A percentile compares a stretch with the other conserved stretches of the same genome.
These are phyloP conservation scores for Aspergillus persii DNA, from an alignment of 2,329 filamentous ascomycete genomes.

Conservation along the genomic window DNA sequence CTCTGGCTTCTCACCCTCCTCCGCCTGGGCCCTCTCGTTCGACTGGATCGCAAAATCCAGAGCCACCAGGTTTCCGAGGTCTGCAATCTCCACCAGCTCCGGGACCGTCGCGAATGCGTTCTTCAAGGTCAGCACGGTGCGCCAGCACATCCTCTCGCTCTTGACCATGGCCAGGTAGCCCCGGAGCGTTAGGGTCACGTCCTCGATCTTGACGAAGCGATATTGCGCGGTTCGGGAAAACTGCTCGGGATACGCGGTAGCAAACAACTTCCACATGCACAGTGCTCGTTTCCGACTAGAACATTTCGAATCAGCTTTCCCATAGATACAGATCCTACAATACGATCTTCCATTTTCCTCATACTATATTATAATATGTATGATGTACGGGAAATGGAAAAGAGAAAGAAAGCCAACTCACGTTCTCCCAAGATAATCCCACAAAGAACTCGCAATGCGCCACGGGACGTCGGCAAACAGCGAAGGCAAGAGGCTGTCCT, in stretches of 20 bases:
- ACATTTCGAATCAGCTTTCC: neutral
- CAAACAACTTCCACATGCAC: constrained; percentile 46
- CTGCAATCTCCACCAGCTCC: constrained; percentile 39
- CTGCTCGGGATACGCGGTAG: constrained; percentile 35
- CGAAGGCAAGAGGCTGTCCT: constrained; percentile 33
- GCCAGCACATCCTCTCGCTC: constrained; percentile 33
- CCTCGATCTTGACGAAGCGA: constrained; percentile 31
- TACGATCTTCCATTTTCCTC: too few species aligned
- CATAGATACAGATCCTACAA: neutral
- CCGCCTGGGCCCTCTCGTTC: constrained; percentile 9
- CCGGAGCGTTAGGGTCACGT: constrained; percentile 28
- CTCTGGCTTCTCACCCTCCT: constrained; percentile 9
- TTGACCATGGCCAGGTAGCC: constrained; percentile 38
- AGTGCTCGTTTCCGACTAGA: constrained; percentile 29
- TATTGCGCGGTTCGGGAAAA: constrained; percentile 29
- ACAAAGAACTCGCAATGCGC: constrained; percentile 39
- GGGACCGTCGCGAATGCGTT: constrained; percentile 28
- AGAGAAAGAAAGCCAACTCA: constrained; percentile 17
- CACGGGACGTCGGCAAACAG: constrained; percentile 41
- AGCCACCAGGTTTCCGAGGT: constrained; percentile 40
- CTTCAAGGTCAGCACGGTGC: constrained; percentile 34
- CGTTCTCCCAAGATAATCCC: constrained; percentile 38
- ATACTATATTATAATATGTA: neutral
- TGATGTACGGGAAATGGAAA: neutral
- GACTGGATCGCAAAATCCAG: constrained; percentile 34